These are phyloP conservation scores for Termitomyces sp. DNA, from an alignment of 768 basidiomycete species.

Conservation along the genomic window DNA sequence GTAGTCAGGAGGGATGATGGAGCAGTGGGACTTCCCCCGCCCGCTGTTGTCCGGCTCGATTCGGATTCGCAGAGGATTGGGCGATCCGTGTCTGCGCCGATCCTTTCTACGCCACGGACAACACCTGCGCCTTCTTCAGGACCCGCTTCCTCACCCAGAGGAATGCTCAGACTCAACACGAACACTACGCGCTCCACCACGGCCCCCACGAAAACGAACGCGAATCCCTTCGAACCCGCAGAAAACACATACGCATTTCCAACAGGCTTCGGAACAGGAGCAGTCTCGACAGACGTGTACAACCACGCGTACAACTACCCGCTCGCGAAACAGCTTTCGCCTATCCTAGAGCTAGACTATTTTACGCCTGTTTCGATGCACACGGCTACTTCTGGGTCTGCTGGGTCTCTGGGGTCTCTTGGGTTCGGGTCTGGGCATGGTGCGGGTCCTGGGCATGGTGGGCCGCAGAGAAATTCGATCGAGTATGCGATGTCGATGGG, in stretches of 20 bases:
- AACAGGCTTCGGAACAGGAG: background rate
- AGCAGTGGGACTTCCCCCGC: conserved; percentile 10
- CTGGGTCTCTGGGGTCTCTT: background rate
- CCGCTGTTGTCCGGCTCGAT: conserved; percentile 18
- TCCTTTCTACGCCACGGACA: conserved; percentile 20
- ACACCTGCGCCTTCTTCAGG: conserved; percentile 15
- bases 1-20: conserved; percentile 11
- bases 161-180: conserved; percentile 27
- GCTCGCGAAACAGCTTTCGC: conserved; percentile 50
- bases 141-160: conserved; percentile 15
- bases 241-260: background rate
- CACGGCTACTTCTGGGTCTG: background rate
- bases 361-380: conserved; percentile 33
- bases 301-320: conserved; percentile 32
- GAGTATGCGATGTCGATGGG: conserved; percentile 11
- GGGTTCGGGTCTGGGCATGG: background rate
- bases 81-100: conserved; percentile 14
- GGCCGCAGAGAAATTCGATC: conserved; percentile 8
- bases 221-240: background rate
- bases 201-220: conserved; percentile 8
- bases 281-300: conserved; percentile 26
- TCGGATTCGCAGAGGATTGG: conserved; percentile 6
- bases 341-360: conserved; percentile 64
- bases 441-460: conserved; percentile 3
- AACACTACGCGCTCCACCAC: conserved; percentile 19